Evolutionary conservation across 176 grass and related monocot species (phyloP).

Genomic region (Urochloa ruziziensis): DNA sequence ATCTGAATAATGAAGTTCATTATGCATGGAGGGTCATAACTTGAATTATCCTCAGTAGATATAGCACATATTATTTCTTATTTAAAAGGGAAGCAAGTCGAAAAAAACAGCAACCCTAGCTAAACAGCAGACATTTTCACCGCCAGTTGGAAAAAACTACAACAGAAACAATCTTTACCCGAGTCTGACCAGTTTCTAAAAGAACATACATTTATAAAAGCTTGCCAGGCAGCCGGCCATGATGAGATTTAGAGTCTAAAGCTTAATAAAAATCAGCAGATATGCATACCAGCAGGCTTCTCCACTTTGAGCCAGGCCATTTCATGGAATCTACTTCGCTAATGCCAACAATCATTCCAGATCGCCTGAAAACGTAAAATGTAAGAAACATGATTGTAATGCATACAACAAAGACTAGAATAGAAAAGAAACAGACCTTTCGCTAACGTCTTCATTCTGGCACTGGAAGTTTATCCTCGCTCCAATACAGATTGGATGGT

Average conservation of each 20-base stretch:
- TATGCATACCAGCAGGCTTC: conserved; percentile 75
- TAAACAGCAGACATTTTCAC: conserved; percentile 5
- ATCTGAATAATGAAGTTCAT: background rate
- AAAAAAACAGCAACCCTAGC: background rate
- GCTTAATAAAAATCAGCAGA: background rate
- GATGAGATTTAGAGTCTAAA: background rate
- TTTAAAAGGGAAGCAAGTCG: conserved; percentile 1
- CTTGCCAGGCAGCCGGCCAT: background rate
- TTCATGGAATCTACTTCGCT: conserved; percentile 69
- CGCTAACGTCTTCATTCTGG: conserved; percentile 78
- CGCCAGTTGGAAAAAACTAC: no score
- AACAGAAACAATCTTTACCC: background rate
- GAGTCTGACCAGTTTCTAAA: background rate
- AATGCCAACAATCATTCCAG: conserved; percentile 78
- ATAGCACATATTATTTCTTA: background rate
- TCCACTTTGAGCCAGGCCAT: conserved; percentile 97
- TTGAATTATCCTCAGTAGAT: conserved; percentile 4
- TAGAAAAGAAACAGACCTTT: conserved; percentile 50
- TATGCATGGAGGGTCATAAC: conserved; percentile 5
- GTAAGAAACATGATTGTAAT: conserved; percentile 11
- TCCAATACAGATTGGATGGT: conserved; percentile 65
- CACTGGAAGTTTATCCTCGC: conserved; percentile 81
- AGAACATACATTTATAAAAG: conserved; percentile 2
- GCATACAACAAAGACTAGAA: background rate
- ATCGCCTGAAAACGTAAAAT: conserved; percentile 50